Percentiles rank a stretch among this genome's conserved stretches.
Evolutionary conservation across 108 stramenopile species (phyloP).

Genomic region (Parietichytrium sp.): DNA sequence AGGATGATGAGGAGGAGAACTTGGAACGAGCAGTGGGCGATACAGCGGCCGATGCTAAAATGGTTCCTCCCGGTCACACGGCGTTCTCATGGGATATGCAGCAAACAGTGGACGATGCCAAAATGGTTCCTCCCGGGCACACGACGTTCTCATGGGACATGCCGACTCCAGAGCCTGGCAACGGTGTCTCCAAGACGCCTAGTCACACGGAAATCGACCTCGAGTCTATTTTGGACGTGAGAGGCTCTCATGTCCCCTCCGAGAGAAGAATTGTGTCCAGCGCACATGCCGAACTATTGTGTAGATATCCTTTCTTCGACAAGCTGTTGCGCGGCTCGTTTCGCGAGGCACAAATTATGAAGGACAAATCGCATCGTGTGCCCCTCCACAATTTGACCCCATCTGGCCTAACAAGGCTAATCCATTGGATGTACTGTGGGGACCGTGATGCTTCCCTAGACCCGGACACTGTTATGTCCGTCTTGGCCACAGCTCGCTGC

Average conservation of each 20-base stretch:
- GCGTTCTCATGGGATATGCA: no score
- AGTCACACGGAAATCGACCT: no score
- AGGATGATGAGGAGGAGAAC: not conserved
- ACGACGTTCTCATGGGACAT: no score
- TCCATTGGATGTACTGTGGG: slow-evolving; percentile 18
- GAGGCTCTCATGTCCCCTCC: no score
- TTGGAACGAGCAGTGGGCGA: no score
- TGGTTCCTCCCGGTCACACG: no score
- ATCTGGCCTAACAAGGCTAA: not conserved
- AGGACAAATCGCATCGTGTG: not conserved
- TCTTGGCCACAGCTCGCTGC: slow-evolving; percentile 11
- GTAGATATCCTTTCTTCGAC: slow-evolving; percentile 15
- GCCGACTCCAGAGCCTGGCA: no score
- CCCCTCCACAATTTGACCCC: slow-evolving; percentile 34
- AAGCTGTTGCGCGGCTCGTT: slow-evolving; percentile 2
- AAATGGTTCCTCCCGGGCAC: no score
- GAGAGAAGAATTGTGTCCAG: not conserved
- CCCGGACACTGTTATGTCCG: slow-evolving; percentile 30
- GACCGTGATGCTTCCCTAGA: not conserved
- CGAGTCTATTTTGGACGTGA: no score
- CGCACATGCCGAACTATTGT: not conserved
- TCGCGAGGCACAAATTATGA: not conserved
- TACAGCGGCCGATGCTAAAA: not conserved
- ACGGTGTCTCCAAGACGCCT: no score
- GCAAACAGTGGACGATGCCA: not conserved